These are phyloP conservation scores for Amyloporia xantha DNA, from an alignment of 768 basidiomycete genomes.

Conservation along the genomic window DNA sequence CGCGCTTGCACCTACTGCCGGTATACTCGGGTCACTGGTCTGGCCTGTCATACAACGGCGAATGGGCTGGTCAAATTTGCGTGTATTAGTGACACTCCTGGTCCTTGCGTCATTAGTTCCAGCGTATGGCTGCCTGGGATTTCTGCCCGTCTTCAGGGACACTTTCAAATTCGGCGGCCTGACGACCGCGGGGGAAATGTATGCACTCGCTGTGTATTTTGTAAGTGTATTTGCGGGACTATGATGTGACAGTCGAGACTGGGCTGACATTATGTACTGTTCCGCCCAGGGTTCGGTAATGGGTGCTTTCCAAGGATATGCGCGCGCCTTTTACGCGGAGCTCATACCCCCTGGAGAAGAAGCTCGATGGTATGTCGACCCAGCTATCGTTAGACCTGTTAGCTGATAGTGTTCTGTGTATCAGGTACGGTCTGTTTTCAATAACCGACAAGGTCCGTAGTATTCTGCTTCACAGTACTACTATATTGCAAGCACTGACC, in stretches of 20 bases:
- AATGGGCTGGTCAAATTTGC: slow-evolving; percentile 58
- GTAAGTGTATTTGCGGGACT: slow-evolving; percentile 33
- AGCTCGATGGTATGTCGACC: slow-evolving; percentile 64
- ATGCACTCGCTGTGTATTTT: slow-evolving; percentile 73
- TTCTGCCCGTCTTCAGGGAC: slow-evolving; percentile 48
- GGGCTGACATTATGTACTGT: neutral
- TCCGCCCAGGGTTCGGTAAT: slow-evolving; percentile 67
- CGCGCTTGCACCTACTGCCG: slow-evolving; percentile 66
- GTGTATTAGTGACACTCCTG: slow-evolving; percentile 62
- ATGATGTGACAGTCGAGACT: neutral
- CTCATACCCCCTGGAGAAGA: slow-evolving; percentile 85
- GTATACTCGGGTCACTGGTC: slow-evolving; percentile 78
- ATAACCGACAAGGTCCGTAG: slow-evolving; percentile 80
- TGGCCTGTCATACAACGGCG: slow-evolving; percentile 72
- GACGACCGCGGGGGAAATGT: slow-evolving; percentile 81
- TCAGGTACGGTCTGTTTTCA: slow-evolving; percentile 69
- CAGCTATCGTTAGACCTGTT: neutral
- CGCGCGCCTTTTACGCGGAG: slow-evolving; percentile 81
- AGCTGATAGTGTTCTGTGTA: neutral
- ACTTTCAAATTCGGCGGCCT: slow-evolving; percentile 58
- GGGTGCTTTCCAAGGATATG: slow-evolving; percentile 89
- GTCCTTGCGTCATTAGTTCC: slow-evolving; percentile 61
- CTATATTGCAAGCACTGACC: too few relatives aligned
- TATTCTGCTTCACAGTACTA: too few relatives aligned
- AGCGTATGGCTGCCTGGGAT: slow-evolving; percentile 77